A percentile compares a stretch with the other conserved stretches of the same genome.
Conservation (phyloP, 352 stramenopile species). For the Peronospora tabacina region DNA sequence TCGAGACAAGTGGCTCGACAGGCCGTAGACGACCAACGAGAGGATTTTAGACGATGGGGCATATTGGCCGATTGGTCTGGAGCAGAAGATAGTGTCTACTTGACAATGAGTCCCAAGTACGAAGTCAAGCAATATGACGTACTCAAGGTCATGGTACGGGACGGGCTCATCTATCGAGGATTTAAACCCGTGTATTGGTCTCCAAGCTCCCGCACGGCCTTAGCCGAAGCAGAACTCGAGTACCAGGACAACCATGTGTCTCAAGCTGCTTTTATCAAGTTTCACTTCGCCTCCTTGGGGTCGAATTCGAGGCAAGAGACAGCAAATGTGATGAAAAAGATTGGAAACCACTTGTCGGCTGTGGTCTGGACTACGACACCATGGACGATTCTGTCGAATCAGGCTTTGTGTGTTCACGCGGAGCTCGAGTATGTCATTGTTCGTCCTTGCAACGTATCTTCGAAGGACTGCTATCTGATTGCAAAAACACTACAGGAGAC, state of each 20-base stretch:
- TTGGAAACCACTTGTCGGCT: slow-evolving; percentile 38
- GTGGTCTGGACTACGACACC: slow-evolving; percentile 98
- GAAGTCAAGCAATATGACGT: slow-evolving; percentile 95
- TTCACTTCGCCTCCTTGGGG: slow-evolving; percentile 48
- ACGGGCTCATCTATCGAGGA: slow-evolving; percentile 94
- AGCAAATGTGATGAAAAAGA: slow-evolving; percentile 30
- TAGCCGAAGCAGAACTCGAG: slow-evolving; percentile 98
- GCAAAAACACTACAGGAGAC: slow-evolving; percentile 41
- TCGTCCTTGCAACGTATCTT: slow-evolving; percentile 16
- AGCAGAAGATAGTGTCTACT: slow-evolving; percentile 80
- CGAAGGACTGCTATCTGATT: slow-evolving; percentile 52
- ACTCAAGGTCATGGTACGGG: slow-evolving; percentile 94
- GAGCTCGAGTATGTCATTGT: slow-evolving; percentile 93
- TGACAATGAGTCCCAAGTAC: slow-evolving; percentile 93
- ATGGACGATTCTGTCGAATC: slow-evolving; percentile 97
- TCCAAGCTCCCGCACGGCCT: slow-evolving; percentile 92
- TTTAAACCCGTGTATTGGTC: slow-evolving; percentile 99
- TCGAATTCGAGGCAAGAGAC: slow-evolving; percentile 8
- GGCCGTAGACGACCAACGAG: slow-evolving; percentile 89
- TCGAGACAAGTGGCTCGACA: slow-evolving; percentile 89
- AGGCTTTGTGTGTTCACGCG: slow-evolving; percentile 94
- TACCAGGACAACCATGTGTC: slow-evolving; percentile 96
- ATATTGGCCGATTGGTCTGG: slow-evolving; percentile 82
- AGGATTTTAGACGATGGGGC: slow-evolving; percentile 92
- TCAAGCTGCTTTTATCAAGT: slow-evolving; percentile 92